These are phyloP conservation scores for Achlya hypogyna DNA, from an alignment of 352 stramenopile genomes.

Conservation along the genomic window DNA sequence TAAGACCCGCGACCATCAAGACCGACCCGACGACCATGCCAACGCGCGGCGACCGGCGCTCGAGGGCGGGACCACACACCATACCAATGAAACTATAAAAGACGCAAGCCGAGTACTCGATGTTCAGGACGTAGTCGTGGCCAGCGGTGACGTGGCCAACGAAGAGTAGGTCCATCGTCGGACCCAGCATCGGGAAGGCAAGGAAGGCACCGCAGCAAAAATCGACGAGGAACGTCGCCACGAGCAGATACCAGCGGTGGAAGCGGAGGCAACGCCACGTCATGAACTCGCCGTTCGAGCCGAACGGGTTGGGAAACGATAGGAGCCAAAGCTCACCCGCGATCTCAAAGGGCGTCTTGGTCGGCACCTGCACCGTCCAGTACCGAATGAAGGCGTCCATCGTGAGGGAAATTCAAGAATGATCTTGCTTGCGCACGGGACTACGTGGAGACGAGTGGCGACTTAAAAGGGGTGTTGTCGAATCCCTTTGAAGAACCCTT, in stretches of 20 bases:
- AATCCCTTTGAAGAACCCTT: too few relatives aligned
- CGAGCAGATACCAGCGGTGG: not conserved
- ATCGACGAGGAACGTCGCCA: not conserved
- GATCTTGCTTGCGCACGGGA: too few relatives aligned
- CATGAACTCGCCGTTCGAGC: too few relatives aligned
- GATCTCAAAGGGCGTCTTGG: not conserved
- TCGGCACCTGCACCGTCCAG: conserved; percentile 2
- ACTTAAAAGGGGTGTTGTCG: too few relatives aligned
- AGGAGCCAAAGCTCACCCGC: conserved; percentile 5
- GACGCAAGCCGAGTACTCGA: not conserved
- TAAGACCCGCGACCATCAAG: not conserved
- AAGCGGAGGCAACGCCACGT: not conserved
- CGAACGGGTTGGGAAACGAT: not conserved
- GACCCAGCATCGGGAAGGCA: not conserved
- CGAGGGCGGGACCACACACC: conserved; percentile 9
- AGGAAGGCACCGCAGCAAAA: conserved; percentile 12
- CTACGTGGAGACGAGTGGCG: too few relatives aligned
- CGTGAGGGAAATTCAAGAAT: not conserved
- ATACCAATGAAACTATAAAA: conserved; percentile 5
- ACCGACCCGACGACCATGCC: conserved; percentile 4
- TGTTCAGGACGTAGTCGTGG: not conserved
- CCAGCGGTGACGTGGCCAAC: not conserved
- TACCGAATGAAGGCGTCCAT: too few relatives aligned
- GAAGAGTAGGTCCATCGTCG: conserved; percentile 2
- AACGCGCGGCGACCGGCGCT: conserved; percentile 14